Evolutionary conservation across 2,329 filamentous ascomycete genomes (phyloP), one percentile per base, ranked within the genome.

Genomic region (Apiospora hydei): DNA sequence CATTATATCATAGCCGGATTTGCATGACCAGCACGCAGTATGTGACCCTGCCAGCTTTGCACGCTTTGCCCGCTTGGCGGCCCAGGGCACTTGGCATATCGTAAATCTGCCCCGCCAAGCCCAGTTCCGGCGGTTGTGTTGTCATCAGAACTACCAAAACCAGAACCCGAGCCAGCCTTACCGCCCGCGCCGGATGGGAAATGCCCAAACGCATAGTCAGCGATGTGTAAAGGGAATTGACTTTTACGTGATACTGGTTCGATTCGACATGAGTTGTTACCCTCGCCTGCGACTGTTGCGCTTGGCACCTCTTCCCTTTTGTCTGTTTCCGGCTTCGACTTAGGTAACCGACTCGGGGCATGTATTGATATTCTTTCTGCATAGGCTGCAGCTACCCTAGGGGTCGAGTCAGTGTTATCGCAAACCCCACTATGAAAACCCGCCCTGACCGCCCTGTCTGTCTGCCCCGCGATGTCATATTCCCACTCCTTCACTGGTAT

Each of bases 201-300:
- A 41, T 64, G 57, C 57, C 57, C 57, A 64, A 64, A 64, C 34
- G 18, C 57, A 64, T n/a, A 41, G 57, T 64, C 57, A 64, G 7
- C 57, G 34, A 64, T 64, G 57, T 64, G 57, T 64, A 64, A 64
- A 41, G 57, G 38, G 18, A n/a, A 64, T 41, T 64, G 57, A 8
- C n/a, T 64, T 64, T 64, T 64, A 64, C 57, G 57, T 64, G 57
- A 64, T 64, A 38, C 57, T 64, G 57, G 34, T 64, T 21, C 34
- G 34, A 64, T 41, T n/a, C 5, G 6, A 64, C 10, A 41, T 41
- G 34, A 24, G 18, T 13, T 64, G 34, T 64, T n/a, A 2, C 34
- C 34, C n/a, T 21, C 10, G 18, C 10, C 34, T 34, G 41, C 5
- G 34, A 41, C 34, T 24, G 21, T 11, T 41, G 21, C 8, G 34